Base-by-base conservation (phyloP, 345 rosid species). In the Sisymbrium irio region DNA sequence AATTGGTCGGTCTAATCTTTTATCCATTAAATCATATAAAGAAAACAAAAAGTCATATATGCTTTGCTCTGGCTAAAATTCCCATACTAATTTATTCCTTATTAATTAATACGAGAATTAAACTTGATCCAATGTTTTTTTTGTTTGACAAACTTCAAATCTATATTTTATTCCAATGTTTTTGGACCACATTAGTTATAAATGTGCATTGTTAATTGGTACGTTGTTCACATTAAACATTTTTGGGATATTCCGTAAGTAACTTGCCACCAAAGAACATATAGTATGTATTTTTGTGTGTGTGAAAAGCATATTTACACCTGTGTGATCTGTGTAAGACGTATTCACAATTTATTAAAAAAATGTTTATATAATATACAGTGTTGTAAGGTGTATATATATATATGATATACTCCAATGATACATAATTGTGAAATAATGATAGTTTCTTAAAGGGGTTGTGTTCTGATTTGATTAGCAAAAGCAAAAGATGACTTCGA, bases 1-100 rank as follows among this genome's bases (percentile, higher is more conserved):
- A 6, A 74, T 64, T 64, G 79, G 79, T 9, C 66, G 20, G 27
- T 69, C 55, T 40, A 12, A 49, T 39, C 17, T 65, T 45, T 58
- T 61, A 49, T 47, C 19, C 35, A 65, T 32, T 18, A 56, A 19
- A 32, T 18, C 20, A 17, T 66, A 66, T 11, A 55, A 22, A n/a
- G 22, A 17, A 27, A 39, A 40, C 15, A 9, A 42, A 51, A 65
- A 18, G 61, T 39, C n/a, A 30, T 74, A 2, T 19, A 54, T 61
- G 62, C 32, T 47, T 42, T 67, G 12, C 27, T 53, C 54, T 20
- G 20, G 14, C 60, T 50, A 32, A 22, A 45, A 17, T 13, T 51
- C 8, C 15, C 4, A 36, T 25, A 42, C 28, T 45, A 64, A 54
- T 15, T 13, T 45, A 44, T 56, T 17, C 4, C 3, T 35, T 30